A percentile compares a stretch with the other conserved stretches of the same genome.
These are phyloP conservation scores for Rhytidiadelphus loreus DNA, from an alignment of 225 moss, liverwort and hornwort genomes.

Conservation along the genomic window DNA sequence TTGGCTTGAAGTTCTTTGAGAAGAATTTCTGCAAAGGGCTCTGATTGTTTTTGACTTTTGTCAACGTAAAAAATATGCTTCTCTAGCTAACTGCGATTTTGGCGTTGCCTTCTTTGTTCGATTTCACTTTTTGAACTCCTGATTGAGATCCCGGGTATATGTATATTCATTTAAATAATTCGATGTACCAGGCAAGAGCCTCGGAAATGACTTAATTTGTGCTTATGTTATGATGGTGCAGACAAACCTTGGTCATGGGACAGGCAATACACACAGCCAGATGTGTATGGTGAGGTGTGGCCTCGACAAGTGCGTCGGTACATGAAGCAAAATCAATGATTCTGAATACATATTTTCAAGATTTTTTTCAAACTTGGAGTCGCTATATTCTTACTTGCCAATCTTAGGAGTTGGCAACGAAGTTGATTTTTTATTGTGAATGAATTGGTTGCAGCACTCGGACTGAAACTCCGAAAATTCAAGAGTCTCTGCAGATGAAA, in stretches of 20 bases:
- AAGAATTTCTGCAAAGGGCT: neutral
- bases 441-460: neutral
- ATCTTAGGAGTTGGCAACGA: neutral
- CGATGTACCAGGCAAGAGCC: neutral
- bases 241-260: constrained; percentile 97
- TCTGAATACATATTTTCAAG: neutral
- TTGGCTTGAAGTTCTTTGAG: neutral
- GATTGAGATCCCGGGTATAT: neutral
- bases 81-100: neutral
- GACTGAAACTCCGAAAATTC: neutral
- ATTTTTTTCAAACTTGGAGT: neutral
- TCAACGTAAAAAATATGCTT: neutral
- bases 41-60: neutral
- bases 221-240: constrained; percentile 1
- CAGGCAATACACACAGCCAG: constrained; percentile 52
- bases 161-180: neutral
- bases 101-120: neutral
- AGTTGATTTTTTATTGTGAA: neutral
- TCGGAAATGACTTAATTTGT: neutral
- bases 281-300: constrained; percentile 77
- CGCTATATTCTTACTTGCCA: neutral
- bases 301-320: constrained; percentile 51
- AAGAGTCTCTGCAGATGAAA: neutral
- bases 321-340: constrained; percentile 10
- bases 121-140: neutral